Evolutionary conservation across 139 green algal species (phyloP).

Genomic region (Edaphochlamys debaryana): DNA sequence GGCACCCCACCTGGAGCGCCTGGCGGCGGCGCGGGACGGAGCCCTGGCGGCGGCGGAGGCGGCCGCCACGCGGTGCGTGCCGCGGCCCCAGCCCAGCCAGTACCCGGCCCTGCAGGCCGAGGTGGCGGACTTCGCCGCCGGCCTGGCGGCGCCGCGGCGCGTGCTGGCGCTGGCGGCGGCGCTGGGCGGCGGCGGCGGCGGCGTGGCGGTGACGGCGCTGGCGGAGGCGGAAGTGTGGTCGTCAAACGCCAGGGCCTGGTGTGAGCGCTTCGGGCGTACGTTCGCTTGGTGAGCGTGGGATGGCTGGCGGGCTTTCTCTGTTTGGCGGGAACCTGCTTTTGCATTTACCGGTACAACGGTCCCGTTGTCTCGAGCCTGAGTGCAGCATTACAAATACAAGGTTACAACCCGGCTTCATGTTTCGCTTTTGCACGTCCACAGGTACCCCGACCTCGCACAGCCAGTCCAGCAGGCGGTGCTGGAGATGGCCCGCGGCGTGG

Average conservation of each 20-base stretch:
- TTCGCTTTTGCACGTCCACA: too few relatives aligned
- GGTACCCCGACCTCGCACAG: conserved; percentile 88
- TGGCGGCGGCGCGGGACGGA: conserved; percentile 16
- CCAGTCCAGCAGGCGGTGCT: conserved; percentile 85
- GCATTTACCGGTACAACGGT: too few relatives aligned
- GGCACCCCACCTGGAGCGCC: conserved; percentile 40
- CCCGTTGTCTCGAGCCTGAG: too few relatives aligned
- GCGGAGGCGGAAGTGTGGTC: conserved; percentile 59
- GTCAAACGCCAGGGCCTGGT: conserved; percentile 67
- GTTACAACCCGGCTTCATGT: too few relatives aligned
- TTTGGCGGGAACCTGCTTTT: too few relatives aligned
- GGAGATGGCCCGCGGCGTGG: conserved; percentile 72
- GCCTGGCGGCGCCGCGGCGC: conserved; percentile 39
- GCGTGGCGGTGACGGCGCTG: conserved; percentile 6
- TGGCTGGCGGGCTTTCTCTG: too few relatives aligned
- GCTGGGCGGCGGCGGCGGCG: conserved; percentile 33
- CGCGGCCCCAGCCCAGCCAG: conserved; percentile 75
- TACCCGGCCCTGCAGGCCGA: conserved; percentile 74
- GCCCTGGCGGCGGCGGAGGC: neutral
- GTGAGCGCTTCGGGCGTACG: conserved; percentile 49
- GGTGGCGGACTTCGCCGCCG: conserved; percentile 51
- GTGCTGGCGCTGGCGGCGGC: conserved; percentile 42
- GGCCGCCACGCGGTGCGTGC: conserved; percentile 60
- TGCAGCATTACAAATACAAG: too few relatives aligned
- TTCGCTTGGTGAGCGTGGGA: conserved; percentile 53